Conservation (phyloP, 805 yeast genomes). For the Saturnispora kantuleensis region DNA sequence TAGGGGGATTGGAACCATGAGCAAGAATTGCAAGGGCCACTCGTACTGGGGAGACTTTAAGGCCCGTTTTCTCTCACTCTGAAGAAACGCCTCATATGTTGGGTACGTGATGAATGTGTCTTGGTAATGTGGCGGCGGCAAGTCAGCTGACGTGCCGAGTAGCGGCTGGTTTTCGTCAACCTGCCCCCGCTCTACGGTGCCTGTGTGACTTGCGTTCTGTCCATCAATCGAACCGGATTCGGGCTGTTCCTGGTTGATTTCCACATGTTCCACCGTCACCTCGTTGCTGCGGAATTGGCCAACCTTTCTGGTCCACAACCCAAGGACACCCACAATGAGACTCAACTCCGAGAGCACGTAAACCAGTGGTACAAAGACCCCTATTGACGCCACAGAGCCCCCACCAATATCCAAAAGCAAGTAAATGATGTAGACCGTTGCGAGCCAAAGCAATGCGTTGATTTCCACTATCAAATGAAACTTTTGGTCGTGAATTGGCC, state of each 20-base stretch:
- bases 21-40: constrained; percentile 69
- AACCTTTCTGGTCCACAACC: constrained; percentile 34
- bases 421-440: constrained; percentile 41
- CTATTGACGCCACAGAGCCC: constrained; percentile 29
- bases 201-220: too few relatives aligned
- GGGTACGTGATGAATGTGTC: constrained; percentile 21
- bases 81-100: constrained; percentile 19
- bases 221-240: too few relatives aligned
- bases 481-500: constrained; percentile 51
- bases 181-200: too few relatives aligned
- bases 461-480: constrained; percentile 46
- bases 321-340: constrained; percentile 32
- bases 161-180: too few relatives aligned
- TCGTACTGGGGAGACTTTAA: constrained; percentile 52
- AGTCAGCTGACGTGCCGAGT: too few relatives aligned
- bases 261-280: constrained; percentile 16
- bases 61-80: constrained; percentile 23
- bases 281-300: constrained; percentile 14
- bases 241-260: background rate
- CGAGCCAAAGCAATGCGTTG: constrained; percentile 47
- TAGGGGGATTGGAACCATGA: constrained; percentile 56
- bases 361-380: constrained; percentile 1
- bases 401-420: constrained; percentile 39
- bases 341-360: constrained; percentile 3
- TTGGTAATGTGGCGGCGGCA: background rate